Evolutionary conservation across 2,329 filamentous ascomycete species (phyloP), one percentile per base, ranked within the genome.

Genomic region (Lithohypha guttulata): DNA sequence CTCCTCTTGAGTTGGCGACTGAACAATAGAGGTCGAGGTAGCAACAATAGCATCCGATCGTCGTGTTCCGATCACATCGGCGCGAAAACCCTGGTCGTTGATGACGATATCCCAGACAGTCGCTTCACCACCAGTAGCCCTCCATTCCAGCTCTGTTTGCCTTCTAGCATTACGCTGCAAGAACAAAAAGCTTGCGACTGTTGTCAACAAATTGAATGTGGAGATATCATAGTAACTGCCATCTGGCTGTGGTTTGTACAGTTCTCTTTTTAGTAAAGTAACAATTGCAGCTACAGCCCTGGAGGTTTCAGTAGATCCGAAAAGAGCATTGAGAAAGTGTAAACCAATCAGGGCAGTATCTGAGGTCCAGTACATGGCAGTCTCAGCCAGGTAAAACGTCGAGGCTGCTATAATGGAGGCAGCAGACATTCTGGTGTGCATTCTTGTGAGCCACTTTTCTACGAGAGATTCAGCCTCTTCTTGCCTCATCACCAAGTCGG

Each of bases 41-140:
- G 37, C 15, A 22, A 55, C 27, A 59, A 53, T 34, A 55, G 55
- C 41, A 57, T 58, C 25, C 38, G 49, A 42, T 29, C 44, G 41
- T 30, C 46, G 42, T 4, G 59, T 61, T n/a, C 59, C 61, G 13
- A 68, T 56, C 32, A 68, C 64, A 45, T 67, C 64, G 19, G 64
- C 64, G 41, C 64, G 57, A 31, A 60, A 47, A 4, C 64, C 64
- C 43, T 59, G 62, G 42, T 68, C 64, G 21, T 68, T 52, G 14
- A 68, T 66, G 31, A 68, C 64, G 25, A 64, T 60, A 51, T 68
- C 64, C 64, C 64, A 68, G 23, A 68, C 55, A 2, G 55, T 58
- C 31, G 46, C 46, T 39, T 51, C 50, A n/a, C 60, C 62, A n/a
- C 61, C 58, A 21, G 55, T 58, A 36, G 62, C 55, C 15, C 57